Evolutionary conservation across 208 protist genomes (phyloP).

Genomic region (Acanthamoeba rhysodes): DNA sequence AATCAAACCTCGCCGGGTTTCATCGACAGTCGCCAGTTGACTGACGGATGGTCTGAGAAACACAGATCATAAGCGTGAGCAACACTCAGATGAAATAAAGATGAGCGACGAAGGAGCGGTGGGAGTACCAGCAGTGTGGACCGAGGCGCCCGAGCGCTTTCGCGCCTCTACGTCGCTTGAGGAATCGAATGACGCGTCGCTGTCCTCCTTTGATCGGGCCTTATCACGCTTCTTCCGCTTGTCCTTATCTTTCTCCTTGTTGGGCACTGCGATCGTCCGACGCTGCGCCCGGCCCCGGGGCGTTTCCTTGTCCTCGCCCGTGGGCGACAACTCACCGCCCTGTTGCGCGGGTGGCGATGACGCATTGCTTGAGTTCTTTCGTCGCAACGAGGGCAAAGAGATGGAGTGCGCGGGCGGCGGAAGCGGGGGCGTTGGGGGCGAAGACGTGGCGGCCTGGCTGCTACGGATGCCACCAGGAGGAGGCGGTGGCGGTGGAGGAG

Average conservation of each 20-base stretch:
- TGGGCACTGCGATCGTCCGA: not conserved
- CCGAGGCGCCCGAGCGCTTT: not conserved
- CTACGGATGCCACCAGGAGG: not conserved
- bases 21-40: not conserved
- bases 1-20: not conserved
- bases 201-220: not conserved
- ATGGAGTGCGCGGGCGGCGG: not conserved
- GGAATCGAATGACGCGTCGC: not conserved
- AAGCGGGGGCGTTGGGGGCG: not conserved
- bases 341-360: not conserved
- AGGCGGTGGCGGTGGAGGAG: not conserved
- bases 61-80: not conserved
- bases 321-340: not conserved
- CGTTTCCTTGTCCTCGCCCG: not conserved
- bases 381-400: not conserved
- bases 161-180: not conserved
- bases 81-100: not conserved
- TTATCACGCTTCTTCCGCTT: conserved; percentile 14
- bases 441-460: not conserved
- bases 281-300: not conserved
- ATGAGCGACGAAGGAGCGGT: too few species aligned
- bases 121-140: not conserved
- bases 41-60: not conserved
- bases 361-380: not conserved
- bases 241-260: conserved; percentile 31